A percentile compares a stretch with the other conserved stretches of the same genome.
Conservation (phyloP, 179 eudicot species). For the Kewa caespitosa region DNA sequence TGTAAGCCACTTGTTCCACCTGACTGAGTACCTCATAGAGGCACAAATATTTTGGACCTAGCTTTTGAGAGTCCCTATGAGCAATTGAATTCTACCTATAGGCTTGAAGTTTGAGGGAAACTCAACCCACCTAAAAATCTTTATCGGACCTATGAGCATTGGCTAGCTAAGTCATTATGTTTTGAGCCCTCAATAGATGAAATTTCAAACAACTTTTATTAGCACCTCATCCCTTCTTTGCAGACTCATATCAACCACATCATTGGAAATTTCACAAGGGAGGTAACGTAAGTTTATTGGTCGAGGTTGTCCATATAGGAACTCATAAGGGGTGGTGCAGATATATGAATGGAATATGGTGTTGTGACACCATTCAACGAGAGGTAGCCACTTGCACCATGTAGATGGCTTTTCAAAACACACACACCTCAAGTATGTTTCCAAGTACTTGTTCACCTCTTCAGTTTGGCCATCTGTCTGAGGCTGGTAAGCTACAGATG, state of each 20-base stretch:
- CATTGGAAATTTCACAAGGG: neutral
- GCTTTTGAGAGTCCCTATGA: neutral
- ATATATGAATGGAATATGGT: neutral
- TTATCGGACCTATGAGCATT: neutral
- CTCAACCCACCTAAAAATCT: neutral
- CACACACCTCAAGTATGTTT: neutral
- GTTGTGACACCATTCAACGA: neutral
- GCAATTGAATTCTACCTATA: neutral
- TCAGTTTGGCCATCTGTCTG: conserved; percentile 1
- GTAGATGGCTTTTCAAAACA: neutral
- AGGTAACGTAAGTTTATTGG: neutral
- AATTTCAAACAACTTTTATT: neutral
- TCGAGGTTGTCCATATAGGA: neutral
- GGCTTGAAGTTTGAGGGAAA: neutral
- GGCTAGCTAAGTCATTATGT: neutral
- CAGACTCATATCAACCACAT: neutral
- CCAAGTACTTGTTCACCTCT: neutral
- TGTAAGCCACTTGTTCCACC: neutral
- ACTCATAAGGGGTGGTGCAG: neutral
- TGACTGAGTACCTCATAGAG: neutral
- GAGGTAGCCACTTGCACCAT: neutral
- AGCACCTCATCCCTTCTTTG: neutral
- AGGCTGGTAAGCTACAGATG: neutral
- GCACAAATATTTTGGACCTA: neutral
- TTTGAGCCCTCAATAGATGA: neutral